Evolutionary conservation across 1,139 yeast genomes (phyloP), one percentile per base, ranked within the genome.

Genomic region (Lizanozyma gosingica): DNA sequence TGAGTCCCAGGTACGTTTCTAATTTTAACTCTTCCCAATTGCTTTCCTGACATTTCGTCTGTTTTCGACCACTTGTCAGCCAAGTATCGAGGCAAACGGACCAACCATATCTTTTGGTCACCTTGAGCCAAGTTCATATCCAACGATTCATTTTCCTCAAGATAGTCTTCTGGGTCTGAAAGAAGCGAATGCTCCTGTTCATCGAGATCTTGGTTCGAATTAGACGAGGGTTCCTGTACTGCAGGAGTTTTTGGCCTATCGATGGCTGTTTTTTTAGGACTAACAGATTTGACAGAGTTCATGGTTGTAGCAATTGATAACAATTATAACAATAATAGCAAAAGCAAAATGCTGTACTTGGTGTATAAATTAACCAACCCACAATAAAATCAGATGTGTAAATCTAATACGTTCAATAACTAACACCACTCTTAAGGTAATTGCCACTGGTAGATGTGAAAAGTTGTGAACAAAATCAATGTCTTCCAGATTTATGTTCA

Each of bases 91-190:
- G 98, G 97, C 51, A 92, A 65, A 51, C 94, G 78, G 18, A 92
- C 95, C 22, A 92, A 67, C 98, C 98, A 92, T 35, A 92, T 82
- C 52, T 87, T 87, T 50, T 79, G 80, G 38, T 63, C 65, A 9
- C 80, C 76, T 27, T 64, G 61, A 4, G 62, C 47, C 38, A 83
- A 55, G 52, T 81, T 78, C 66, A 83, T 62, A 54, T 83, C 84
- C 39, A 83, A 63, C 2, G 83, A 69, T 54, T 82, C 88, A 45
- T 68, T 60, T 43, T 78, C 71, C 43, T 69, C 76, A 37, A 71
- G 57, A 47, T 69, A 70, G 42, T 69, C 75, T 47, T 70, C 75
- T 17, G 76, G 75, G 47, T 70, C 75, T 18, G 70, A 62, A 40
- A 69, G 59, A 15, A 70, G 56, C 2, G 63, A 51, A 40, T 59